Conservation (phyloP, 768 basidiomycete species). For the Kwoniella shandongensis region DNA sequence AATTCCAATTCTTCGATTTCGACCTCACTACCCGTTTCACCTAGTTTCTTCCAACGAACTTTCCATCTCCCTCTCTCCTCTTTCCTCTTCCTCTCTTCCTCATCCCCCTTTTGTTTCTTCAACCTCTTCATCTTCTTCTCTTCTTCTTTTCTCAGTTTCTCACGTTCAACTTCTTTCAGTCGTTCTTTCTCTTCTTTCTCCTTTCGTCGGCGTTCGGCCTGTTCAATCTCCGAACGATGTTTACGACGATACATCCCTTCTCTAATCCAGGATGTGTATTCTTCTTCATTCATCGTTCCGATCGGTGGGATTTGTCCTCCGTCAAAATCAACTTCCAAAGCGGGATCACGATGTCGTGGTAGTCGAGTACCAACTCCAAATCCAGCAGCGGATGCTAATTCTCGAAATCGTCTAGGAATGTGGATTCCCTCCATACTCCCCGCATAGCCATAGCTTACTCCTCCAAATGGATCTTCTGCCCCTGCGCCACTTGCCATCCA, state of each 20-base stretch:
- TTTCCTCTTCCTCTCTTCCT: constrained; percentile 19
- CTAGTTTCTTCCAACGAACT: constrained; percentile 34
- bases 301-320: constrained; percentile 39
- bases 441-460: neutral
- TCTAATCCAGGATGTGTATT: constrained; percentile 84
- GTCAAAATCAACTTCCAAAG: constrained; percentile 57
- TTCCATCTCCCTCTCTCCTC: constrained; percentile 36
- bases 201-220: constrained; percentile 33
- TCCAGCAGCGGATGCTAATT: constrained; percentile 32
- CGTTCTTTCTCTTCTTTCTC: constrained; percentile 59
- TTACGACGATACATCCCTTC: constrained; percentile 74
- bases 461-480: constrained; percentile 6
- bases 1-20: constrained; percentile 28
- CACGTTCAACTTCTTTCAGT: constrained; percentile 24
- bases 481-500: constrained; percentile 20
- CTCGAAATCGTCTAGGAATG: constrained; percentile 70
- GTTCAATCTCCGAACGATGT: constrained; percentile 44
- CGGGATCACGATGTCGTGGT: constrained; percentile 31
- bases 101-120: constrained; percentile 24
- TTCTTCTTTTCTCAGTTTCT: constrained; percentile 33
- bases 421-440: constrained; percentile 57
- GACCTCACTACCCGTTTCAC: constrained; percentile 17
- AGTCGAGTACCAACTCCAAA: neutral
- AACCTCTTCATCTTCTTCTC: constrained; percentile 26
- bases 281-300: constrained; percentile 75